Conservation (phyloP, 73 alveolate species). For the Tetrahymena borealis region DNA sequence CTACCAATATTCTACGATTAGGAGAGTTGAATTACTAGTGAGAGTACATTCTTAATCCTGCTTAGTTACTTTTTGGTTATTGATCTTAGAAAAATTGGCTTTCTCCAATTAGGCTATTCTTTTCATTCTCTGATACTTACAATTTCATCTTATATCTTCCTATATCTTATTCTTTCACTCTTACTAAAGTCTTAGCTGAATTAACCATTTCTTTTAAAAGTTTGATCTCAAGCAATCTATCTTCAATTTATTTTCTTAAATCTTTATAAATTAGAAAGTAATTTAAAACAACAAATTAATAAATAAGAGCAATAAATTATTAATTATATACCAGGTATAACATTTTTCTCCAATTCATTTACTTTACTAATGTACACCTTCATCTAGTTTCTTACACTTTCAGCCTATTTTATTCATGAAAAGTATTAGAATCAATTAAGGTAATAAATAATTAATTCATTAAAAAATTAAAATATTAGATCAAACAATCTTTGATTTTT, state of each 20-base stretch:
- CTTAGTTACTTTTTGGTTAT: neutral
- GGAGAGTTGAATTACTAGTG: neutral
- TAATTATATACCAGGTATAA: neutral
- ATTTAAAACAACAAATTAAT: neutral
- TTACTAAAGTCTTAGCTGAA: neutral
- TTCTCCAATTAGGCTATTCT: neutral
- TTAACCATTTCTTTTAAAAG: neutral
- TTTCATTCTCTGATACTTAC: neutral
- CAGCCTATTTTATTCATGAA: neutral
- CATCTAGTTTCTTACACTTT: neutral
- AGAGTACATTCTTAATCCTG: neutral
- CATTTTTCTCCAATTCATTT: neutral
- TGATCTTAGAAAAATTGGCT: neutral
- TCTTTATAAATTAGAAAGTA: neutral
- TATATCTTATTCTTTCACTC: neutral
- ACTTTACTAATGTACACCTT: neutral
- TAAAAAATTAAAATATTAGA: too few relatives aligned
- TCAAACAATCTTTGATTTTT: too few relatives aligned
- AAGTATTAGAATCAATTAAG: too few relatives aligned
- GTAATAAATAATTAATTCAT: too few relatives aligned
- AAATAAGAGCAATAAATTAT: too few relatives aligned
- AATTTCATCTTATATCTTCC: neutral
- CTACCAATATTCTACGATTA: neutral
- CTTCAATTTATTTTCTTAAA: neutral
- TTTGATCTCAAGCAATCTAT: neutral